Evolutionary conservation across 164 flowering plant species (phyloP).

Genomic region (Chimonanthus salicifolius): DNA sequence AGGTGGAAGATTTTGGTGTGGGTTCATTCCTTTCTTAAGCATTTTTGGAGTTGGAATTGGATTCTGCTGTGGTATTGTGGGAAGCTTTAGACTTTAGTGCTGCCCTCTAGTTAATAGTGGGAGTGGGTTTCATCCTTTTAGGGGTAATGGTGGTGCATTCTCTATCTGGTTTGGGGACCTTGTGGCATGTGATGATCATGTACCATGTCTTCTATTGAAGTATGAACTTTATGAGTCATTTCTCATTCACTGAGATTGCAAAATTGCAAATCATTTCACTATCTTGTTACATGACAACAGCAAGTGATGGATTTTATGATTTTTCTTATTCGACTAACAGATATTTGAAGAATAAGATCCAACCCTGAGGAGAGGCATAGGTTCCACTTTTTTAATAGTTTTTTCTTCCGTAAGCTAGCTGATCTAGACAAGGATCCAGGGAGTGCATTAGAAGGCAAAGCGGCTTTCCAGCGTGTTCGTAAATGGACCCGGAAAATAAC

Average conservation of each 20-base stretch:
- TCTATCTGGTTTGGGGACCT: not conserved
- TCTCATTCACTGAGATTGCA: not conserved
- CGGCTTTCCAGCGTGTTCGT: constrained; percentile 88
- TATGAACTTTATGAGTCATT: not conserved
- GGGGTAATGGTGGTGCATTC: not conserved
- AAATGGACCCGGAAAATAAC: constrained; percentile 96
- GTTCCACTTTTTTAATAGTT: constrained; percentile 88
- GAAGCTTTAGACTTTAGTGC: not conserved
- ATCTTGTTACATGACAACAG: not conserved
- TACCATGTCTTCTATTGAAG: not conserved
- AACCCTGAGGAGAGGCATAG: constrained; percentile 38
- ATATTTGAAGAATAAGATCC: constrained; percentile 67
- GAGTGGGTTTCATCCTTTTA: not conserved
- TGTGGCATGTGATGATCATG: not conserved
- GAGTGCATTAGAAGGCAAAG: constrained; percentile 72
- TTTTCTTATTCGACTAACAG: constrained; percentile 32
- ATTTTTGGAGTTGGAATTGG: no score
- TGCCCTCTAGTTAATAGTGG: not conserved
- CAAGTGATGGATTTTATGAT: no score
- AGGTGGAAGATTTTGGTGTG: no score
- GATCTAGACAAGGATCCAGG: constrained; percentile 81
- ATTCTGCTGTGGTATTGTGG: not conserved
- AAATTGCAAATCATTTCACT: not conserved
- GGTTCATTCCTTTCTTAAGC: no score
- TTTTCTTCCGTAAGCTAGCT: constrained; percentile 92